phyloP scores from a whole-genome alignment of 192 early-diverging fungal genomes.

The Coemansia umbellata region DNA sequence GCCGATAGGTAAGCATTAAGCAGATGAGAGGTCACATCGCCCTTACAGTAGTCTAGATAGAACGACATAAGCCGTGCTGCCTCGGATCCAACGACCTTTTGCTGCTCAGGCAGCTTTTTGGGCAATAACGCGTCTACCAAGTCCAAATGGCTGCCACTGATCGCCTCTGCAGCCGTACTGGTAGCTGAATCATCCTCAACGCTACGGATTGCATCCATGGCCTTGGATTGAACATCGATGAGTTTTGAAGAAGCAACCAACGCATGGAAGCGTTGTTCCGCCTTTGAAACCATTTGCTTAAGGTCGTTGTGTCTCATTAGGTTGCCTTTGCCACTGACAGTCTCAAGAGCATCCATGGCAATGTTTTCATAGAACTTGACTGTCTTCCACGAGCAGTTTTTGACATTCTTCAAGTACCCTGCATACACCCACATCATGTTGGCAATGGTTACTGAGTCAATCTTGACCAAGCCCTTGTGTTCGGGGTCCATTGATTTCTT shows the following conservation, averaged over 20 bases:
- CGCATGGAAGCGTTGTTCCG: conserved; percentile 4
- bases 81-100: conserved; percentile 33
- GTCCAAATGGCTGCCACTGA: conserved; percentile 5
- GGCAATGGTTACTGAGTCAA: conserved; percentile 59
- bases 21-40: conserved; percentile 49
- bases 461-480: conserved; percentile 45
- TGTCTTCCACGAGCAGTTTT: conserved; percentile 38
- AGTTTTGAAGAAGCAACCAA: conserved; percentile 10
- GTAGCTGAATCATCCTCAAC: neutral
- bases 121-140: conserved; percentile 44
- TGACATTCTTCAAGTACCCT: conserved; percentile 37
- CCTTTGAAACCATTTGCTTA: conserved; percentile 4
- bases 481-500: conserved; percentile 41
- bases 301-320: neutral
- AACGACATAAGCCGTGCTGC: conserved; percentile 27
- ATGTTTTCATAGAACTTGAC: conserved; percentile 29
- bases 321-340: conserved; percentile 8
- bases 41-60: conserved; percentile 32
- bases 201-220: conserved; percentile 11
- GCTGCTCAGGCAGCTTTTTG: conserved; percentile 26
- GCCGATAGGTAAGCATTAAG: conserved; percentile 61
- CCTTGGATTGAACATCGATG: conserved; percentile 22
- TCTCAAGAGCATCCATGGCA: conserved; percentile 32
- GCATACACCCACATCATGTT: conserved; percentile 71
- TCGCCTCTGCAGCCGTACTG: conserved; percentile 5